Conservation (phyloP, 345 rosid genomes). For the Viola odorata region DNA sequence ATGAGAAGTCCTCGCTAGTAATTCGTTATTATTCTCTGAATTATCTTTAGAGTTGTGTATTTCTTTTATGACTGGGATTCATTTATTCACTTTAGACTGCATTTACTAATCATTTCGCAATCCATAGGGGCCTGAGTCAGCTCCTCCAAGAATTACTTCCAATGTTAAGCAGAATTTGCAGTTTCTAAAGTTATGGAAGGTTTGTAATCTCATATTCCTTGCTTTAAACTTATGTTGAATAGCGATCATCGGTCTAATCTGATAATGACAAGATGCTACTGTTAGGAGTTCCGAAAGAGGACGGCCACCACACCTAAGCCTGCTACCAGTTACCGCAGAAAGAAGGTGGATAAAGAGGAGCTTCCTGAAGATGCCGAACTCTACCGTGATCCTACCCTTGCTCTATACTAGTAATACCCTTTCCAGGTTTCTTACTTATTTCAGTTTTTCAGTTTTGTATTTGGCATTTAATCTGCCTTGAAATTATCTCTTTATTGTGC, state of each 20-base stretch:
- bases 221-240: neutral
- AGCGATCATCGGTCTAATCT: slow-evolving; percentile 8
- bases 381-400: slow-evolving; percentile 60
- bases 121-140: slow-evolving; percentile 52
- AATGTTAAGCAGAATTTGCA: slow-evolving; percentile 89
- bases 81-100: neutral
- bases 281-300: slow-evolving; percentile 60
- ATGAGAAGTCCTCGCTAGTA: no score
- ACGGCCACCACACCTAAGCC: slow-evolving; percentile 60
- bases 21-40: neutral
- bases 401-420: slow-evolving; percentile 73
- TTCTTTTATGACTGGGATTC: neutral
- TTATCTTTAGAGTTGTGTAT: neutral
- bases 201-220: slow-evolving; percentile 8
- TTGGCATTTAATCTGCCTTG: slow-evolving; percentile 10
- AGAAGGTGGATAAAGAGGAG: slow-evolving; percentile 66
- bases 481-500: slow-evolving; percentile 15
- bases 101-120: slow-evolving; percentile 14
- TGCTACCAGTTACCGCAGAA: slow-evolving; percentile 81
- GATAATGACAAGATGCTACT: neutral
- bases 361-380: slow-evolving; percentile 56
- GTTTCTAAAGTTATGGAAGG: slow-evolving; percentile 79
- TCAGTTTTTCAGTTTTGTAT: slow-evolving; percentile 3
- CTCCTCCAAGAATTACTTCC: slow-evolving; percentile 81
- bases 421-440: slow-evolving; percentile 16